Evolutionary conservation across 257 asterid genomes (phyloP).

Genomic region (Solanum tarijense): DNA sequence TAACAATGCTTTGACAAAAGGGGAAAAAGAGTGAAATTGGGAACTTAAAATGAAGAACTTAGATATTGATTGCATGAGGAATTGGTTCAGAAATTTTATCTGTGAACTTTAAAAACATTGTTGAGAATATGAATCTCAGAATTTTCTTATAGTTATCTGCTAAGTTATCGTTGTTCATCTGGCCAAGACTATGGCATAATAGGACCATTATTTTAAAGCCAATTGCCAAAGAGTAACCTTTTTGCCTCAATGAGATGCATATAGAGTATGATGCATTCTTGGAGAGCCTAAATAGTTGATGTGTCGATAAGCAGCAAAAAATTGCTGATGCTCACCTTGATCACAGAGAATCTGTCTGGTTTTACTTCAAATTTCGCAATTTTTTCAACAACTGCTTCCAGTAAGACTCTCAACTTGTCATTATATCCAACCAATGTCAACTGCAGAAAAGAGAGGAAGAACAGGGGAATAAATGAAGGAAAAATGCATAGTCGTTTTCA

Average conservation of each 20-base stretch:
- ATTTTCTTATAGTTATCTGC: background rate
- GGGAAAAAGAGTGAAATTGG: background rate
- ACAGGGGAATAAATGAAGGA: background rate
- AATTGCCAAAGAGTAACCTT: background rate
- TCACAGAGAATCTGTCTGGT: slow-evolving; percentile 83
- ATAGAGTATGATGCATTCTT: background rate
- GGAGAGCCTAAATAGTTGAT: background rate
- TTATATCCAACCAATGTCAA: slow-evolving; percentile 82
- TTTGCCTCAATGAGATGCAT: background rate
- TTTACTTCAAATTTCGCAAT: slow-evolving; percentile 81
- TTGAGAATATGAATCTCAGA: background rate
- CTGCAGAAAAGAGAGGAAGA: slow-evolving; percentile 24
- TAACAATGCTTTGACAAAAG: background rate
- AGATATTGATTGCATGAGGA: background rate
- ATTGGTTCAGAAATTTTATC: background rate
- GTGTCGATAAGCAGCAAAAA: background rate
- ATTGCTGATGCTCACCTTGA: slow-evolving; percentile 50
- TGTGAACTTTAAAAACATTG: background rate
- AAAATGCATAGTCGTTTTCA: background rate
- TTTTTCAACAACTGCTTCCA: slow-evolving; percentile 61
- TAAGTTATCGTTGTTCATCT: background rate
- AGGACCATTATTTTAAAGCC: background rate
- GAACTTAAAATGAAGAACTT: background rate
- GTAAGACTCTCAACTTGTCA: slow-evolving; percentile 71
- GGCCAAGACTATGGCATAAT: background rate